Evolutionary conservation across 441 rosid species (phyloP), one percentile per base, ranked within the genome.

Genomic region (Syzygium syzygioides): DNA sequence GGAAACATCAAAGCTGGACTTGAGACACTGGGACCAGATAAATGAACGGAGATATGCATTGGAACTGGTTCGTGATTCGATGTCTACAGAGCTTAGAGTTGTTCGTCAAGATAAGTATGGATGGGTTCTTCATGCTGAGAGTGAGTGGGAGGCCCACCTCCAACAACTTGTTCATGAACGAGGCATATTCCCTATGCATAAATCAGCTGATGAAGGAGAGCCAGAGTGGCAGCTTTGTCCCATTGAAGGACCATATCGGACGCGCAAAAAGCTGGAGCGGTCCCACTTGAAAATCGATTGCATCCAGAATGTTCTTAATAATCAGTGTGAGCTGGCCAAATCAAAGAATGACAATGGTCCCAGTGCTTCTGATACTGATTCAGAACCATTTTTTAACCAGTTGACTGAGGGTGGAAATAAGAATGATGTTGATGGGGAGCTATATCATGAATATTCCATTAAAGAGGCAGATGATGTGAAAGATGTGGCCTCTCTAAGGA

Each of bases 121-220:
- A 87, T 98, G 99, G 99, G 96, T 98, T 93, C 98, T 98, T 85
- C 99, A 98, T 93, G 99, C 99, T 88, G 99, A 98, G 94, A 98
- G 99, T 71, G 99, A 95, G 94, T 98, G 99, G 99, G 98, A 98
- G 91, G 98, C 95, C 57, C 99, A 97, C 93, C 98, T 98, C 86
- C 99, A 96, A 92, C 99, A 98, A 92, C 98, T 98, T 92, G 98
- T 98, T 80, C 99, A 98, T 88, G 99, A 98, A 91, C 95, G 99
- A 30, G 99, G 99, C 87, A 95, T 98, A 92, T 95, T 98, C 89
- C 99, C 99, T 55, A 92, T 98, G 94, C 94, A 92, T 86, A 96
- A 92, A 91, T 91, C 96, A 89, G 87, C 93, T 88, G 90, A 86
- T 68, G 89, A 91, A 89, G 97, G 94, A 90, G 97, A 98, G 92